These are phyloP conservation scores for Geotrichum reessii DNA, from an alignment of 1,139 yeast genomes.

Conservation along the genomic window DNA sequence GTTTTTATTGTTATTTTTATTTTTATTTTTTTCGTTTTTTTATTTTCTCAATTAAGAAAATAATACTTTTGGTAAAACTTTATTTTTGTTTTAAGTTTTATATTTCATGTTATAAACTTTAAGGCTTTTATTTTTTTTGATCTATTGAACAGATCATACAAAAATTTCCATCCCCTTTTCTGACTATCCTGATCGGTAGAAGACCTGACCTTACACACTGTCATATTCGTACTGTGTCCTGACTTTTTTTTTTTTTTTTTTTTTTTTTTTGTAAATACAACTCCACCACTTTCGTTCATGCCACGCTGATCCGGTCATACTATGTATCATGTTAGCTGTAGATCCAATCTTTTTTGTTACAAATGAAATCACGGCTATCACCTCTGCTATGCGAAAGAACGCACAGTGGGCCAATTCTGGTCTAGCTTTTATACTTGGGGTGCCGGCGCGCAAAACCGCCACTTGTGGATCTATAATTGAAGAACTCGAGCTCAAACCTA, in stretches of 20 bases:
- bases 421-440: conserved; percentile 77
- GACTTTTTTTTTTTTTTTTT: background rate
- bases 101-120: background rate
- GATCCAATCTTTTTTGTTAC: conserved; percentile 85
- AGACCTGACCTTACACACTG: background rate
- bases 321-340: conserved; percentile 40
- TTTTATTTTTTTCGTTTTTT: background rate
- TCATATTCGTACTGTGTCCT: background rate
- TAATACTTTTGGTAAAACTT: too few species aligned
- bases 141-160: background rate
- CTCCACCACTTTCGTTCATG: background rate
- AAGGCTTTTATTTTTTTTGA: background rate
- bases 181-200: background rate
- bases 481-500: conserved; percentile 30
- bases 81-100: too few species aligned
- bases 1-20: background rate
- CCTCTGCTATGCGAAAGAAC: conserved; percentile 87
- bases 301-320: too few species aligned
- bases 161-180: background rate
- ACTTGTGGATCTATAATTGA: conserved; percentile 25
- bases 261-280: background rate
- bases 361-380: conserved; percentile 79
- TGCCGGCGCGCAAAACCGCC: conserved; percentile 24
- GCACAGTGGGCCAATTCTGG: conserved; percentile 78
- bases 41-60: too few species aligned